phyloP scores from a whole-genome alignment of 306 rosid species.

The Gillenia trifoliata region DNA sequence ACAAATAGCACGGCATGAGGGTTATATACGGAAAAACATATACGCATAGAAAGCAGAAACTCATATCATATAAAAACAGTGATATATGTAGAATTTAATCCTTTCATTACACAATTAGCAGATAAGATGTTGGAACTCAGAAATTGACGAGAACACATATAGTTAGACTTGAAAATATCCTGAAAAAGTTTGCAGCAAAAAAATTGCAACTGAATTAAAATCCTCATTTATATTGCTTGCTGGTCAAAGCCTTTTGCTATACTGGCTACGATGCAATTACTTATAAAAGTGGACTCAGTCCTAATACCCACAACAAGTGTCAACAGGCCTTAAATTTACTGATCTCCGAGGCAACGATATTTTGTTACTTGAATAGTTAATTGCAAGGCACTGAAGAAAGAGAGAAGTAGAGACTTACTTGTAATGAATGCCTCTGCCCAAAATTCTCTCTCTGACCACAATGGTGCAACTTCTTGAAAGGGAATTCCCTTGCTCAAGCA shows the following conservation, averaged over 20 bases:
- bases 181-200: background rate
- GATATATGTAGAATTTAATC: background rate
- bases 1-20: background rate
- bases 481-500: slow-evolving; percentile 71
- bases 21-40: background rate
- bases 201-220: background rate
- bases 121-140: background rate
- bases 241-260: background rate
- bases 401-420: slow-evolving; percentile 40
- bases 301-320: background rate
- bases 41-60: background rate
- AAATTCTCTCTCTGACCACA: slow-evolving; percentile 60
- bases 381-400: background rate
- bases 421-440: slow-evolving; percentile 93
- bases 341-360: background rate
- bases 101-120: background rate
- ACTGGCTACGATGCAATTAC: background rate
- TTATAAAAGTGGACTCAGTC: background rate
- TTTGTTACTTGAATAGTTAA: background rate
- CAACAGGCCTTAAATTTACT: background rate
- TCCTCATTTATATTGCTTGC: background rate
- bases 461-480: slow-evolving; percentile 75
- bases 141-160: background rate
- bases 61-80: background rate
- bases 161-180: background rate